A percentile compares a stretch with the other conserved stretches of the same genome.
phyloP scores from a whole-genome alignment of 1,139 yeast genomes.

The Blastobotrys proliferans region DNA sequence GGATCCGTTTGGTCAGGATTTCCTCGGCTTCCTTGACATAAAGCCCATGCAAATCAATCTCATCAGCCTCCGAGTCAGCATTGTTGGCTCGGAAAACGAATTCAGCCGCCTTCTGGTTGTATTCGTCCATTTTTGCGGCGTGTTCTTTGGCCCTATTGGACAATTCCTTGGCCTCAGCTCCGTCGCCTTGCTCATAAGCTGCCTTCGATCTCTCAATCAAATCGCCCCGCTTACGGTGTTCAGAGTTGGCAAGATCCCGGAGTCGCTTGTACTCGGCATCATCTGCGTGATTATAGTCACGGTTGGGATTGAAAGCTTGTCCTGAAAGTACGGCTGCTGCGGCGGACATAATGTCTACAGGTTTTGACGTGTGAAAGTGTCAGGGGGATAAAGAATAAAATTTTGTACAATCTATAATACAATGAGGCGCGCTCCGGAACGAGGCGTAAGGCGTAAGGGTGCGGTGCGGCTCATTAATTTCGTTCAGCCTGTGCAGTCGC shows the following conservation, averaged over 20 bases:
- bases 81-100: slow-evolving; percentile 87
- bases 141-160: slow-evolving; percentile 66
- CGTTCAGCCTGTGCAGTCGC: no score
- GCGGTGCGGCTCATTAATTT: no score
- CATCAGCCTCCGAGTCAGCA: slow-evolving; percentile 75
- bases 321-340: no score
- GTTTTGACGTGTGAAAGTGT: no score
- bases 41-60: slow-evolving; percentile 90
- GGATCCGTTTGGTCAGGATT: slow-evolving; percentile 67
- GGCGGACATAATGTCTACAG: no score
- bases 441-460: no score
- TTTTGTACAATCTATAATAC: no score
- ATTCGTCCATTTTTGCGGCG: slow-evolving; percentile 57
- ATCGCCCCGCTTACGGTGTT: slow-evolving; percentile 49
- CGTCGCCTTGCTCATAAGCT: slow-evolving; percentile 74
- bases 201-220: slow-evolving; percentile 65
- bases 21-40: slow-evolving; percentile 84
- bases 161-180: slow-evolving; percentile 63
- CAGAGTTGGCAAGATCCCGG: slow-evolving; percentile 65
- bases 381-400: no score
- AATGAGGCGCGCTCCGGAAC: no score
- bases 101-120: slow-evolving; percentile 80
- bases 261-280: slow-evolving; percentile 52
- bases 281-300: slow-evolving; percentile 38
- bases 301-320: slow-evolving; percentile 13